Percentiles rank a stretch among this genome's conserved stretches.
Conservation (phyloP, 73 alveolate genomes). For the Paraurostyla sp. region DNA sequence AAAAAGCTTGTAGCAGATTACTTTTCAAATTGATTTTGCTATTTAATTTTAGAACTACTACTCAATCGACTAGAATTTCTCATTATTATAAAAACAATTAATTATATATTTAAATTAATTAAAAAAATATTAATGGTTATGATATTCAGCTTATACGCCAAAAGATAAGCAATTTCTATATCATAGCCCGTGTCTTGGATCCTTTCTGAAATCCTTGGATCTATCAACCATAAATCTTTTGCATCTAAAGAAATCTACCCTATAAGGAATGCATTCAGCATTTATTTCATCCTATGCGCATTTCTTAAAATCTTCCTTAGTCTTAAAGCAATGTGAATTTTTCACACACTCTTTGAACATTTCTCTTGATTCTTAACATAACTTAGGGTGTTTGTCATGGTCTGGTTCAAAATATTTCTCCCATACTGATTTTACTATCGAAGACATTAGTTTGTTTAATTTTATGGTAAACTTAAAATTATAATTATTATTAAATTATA, state of each 20-base stretch:
- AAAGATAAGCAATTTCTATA: background rate
- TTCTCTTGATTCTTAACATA: slow-evolving; percentile 73
- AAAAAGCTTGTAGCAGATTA: background rate
- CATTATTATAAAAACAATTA: background rate
- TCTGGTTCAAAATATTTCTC: slow-evolving; percentile 76
- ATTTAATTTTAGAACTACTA: background rate
- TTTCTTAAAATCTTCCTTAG: slow-evolving; percentile 63
- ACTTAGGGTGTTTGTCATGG: slow-evolving; percentile 73
- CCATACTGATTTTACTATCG: slow-evolving; percentile 59
- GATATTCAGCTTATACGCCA: background rate
- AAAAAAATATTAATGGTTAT: no score
- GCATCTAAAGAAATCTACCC: slow-evolving; percentile 75
- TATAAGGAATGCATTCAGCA: slow-evolving; percentile 69
- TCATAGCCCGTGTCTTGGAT: slow-evolving; percentile 73
- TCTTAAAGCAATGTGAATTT: slow-evolving; percentile 55
- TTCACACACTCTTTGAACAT: slow-evolving; percentile 71
- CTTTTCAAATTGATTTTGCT: background rate
- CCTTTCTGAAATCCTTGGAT: slow-evolving; percentile 72
- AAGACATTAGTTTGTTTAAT: slow-evolving; percentile 58
- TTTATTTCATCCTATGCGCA: slow-evolving; percentile 74
- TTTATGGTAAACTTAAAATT: background rate
- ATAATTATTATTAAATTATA: background rate
- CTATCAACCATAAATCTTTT: slow-evolving; percentile 71
- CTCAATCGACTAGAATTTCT: background rate
- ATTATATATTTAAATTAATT: no score